Conservation (phyloP, 768 basidiomycete genomes). For the Royoungia palumana region DNA sequence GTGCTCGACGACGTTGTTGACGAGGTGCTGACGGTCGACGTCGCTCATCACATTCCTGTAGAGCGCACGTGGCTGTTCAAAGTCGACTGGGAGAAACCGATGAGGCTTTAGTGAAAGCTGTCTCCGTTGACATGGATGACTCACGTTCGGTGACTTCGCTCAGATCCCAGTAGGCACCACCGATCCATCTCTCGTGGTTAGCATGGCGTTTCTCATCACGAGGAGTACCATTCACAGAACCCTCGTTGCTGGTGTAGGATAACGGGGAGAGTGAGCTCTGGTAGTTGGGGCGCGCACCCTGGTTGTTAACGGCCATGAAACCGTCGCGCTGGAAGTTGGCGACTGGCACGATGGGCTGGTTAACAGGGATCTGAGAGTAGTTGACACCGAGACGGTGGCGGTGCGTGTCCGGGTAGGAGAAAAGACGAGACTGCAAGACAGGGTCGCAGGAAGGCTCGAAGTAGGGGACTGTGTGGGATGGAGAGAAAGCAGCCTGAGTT, state of each 20-base stretch:
- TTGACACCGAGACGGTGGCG: constrained; percentile 79
- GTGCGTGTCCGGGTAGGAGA: constrained; percentile 91
- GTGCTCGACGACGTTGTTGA: constrained; percentile 65
- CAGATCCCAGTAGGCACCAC: constrained; percentile 63
- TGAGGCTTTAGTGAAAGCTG: not conserved
- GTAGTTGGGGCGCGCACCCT: constrained; percentile 87
- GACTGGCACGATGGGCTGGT: constrained; percentile 67
- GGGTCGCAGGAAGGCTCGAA: constrained; percentile 90
- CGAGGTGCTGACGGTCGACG: constrained; percentile 53
- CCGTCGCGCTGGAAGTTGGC: constrained; percentile 96
- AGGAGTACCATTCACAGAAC: constrained; percentile 40
- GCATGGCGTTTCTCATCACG: constrained; percentile 38
- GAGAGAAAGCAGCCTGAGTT: constrained; percentile 72
- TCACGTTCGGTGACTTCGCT: constrained; percentile 77
- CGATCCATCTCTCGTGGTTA: constrained; percentile 74
- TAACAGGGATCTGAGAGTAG: constrained; percentile 87
- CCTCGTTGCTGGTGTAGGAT: constrained; percentile 50
- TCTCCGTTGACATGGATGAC: constrained; percentile 34
- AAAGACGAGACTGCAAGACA: constrained; percentile 89
- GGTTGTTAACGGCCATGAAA: constrained; percentile 60
- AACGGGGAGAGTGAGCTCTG: constrained; percentile 74
- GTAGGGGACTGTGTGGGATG: constrained; percentile 84
- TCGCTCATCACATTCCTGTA: constrained; percentile 69
- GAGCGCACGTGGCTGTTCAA: constrained; percentile 76
- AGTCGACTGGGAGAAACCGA: constrained; percentile 54